These are phyloP conservation scores for Xylariaceae sp. DNA, from an alignment of 2,329 filamentous ascomycete genomes.

Conservation along the genomic window DNA sequence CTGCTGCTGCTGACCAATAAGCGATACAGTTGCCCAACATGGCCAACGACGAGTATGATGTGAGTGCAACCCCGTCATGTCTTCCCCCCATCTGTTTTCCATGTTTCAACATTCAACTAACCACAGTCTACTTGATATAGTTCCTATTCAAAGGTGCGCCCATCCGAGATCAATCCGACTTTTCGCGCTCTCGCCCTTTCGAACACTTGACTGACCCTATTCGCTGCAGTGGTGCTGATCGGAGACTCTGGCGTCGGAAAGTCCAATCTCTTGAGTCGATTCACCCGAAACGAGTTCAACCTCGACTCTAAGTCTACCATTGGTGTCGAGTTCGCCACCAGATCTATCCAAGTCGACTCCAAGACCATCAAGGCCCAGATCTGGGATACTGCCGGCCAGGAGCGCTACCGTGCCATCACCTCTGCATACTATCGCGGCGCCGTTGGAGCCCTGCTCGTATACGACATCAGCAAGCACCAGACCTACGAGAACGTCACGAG, in stretches of 20 bases:
- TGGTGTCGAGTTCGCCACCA: constrained; percentile 97
- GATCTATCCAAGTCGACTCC: constrained; percentile 96
- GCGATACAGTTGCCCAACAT: constrained; percentile 52
- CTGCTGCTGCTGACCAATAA: constrained; percentile 6
- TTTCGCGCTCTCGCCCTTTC: constrained; percentile 14
- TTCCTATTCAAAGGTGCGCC: constrained; percentile 94
- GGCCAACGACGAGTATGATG: constrained; percentile 99
- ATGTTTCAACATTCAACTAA: constrained; percentile 26
- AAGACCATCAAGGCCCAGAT: constrained; percentile 99
- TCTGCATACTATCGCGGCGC: constrained; percentile 98
- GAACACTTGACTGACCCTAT: constrained; percentile 26
- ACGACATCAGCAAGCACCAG: constrained; percentile 99
- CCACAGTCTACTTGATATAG: constrained; percentile 46
- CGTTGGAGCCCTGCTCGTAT: constrained; percentile 94
- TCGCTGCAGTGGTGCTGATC: constrained; percentile 80
- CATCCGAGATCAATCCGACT: no score
- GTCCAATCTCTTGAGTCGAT: constrained; percentile 98
- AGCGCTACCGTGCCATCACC: constrained; percentile 98
- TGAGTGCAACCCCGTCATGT: constrained; percentile 47
- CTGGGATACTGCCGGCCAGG: constrained; percentile 98
- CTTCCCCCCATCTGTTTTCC: constrained; percentile 25
- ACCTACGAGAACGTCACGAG: constrained; percentile 98
- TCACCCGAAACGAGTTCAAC: constrained; percentile 99
- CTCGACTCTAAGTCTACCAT: constrained; percentile 99
- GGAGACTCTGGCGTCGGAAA: constrained; percentile 99